Evolutionary conservation across 164 flowering plant species (phyloP).

Genomic region (Berberis thunbergii): DNA sequence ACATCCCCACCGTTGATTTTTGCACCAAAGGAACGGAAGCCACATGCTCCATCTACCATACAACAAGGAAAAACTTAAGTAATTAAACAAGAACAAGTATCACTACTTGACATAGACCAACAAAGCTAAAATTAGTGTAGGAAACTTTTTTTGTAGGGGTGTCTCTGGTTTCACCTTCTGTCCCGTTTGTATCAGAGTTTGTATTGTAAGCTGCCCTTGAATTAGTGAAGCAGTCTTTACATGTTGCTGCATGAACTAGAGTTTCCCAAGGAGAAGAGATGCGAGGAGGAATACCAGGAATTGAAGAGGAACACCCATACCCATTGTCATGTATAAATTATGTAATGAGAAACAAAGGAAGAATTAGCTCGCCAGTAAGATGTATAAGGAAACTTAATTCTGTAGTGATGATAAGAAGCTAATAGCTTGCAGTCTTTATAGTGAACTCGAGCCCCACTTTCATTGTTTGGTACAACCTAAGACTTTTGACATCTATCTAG

Average conservation of each 20-base stretch:
- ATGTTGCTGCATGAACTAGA: slow-evolving; percentile 34
- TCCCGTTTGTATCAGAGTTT: slow-evolving; percentile 56
- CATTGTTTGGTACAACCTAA: slow-evolving; percentile 2
- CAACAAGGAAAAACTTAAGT: not conserved
- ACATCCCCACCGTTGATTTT: slow-evolving; percentile 78
- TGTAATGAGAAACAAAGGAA: not conserved
- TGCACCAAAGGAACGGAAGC: slow-evolving; percentile 73
- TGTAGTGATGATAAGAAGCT: not conserved
- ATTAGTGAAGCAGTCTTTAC: slow-evolving; percentile 41
- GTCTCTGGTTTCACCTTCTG: slow-evolving; percentile 36
- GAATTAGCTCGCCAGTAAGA: not conserved
- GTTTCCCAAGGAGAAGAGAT: slow-evolving; percentile 20
- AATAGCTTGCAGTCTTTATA: slow-evolving; percentile 7
- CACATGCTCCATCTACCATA: slow-evolving; percentile 65
- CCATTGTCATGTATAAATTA: not conserved
- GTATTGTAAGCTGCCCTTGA: slow-evolving; percentile 75
- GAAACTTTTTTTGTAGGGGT: not conserved
- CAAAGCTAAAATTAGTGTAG: not conserved
- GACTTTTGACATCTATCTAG: slow-evolving; percentile 12
- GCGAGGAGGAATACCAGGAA: slow-evolving; percentile 15
- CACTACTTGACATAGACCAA: not conserved
- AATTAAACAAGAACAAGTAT: not conserved
- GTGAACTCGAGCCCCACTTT: not conserved
- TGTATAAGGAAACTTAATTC: not conserved
- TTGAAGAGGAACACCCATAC: slow-evolving; percentile 33